Percentiles rank a stretch among this genome's conserved stretches.
Evolutionary conservation across 2,329 filamentous ascomycete genomes (phyloP).

Genomic region (Elsinoe arachidis): DNA sequence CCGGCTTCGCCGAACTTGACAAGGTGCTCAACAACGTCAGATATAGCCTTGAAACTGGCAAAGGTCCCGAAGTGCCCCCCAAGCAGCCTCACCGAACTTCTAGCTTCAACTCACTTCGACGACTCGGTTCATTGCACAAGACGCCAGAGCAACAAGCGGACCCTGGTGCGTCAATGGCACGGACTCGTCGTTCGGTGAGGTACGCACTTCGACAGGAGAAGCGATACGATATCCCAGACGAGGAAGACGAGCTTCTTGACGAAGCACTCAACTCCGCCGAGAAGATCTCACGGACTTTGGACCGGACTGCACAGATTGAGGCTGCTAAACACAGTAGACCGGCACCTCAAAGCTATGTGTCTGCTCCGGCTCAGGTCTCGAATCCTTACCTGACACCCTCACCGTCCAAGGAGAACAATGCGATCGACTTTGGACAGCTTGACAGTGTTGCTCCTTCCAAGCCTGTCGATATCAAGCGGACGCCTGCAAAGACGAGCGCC

Average conservation of each 20-base stretch:
- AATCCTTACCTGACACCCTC: constrained; percentile 63
- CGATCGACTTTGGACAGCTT: constrained; percentile 60
- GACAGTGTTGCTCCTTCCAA: constrained; percentile 56
- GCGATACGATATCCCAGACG: constrained; percentile 88
- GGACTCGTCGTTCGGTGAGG: constrained; percentile 68
- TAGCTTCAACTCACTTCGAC: constrained; percentile 17
- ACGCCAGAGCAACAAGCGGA: constrained; percentile 45
- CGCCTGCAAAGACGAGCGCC: constrained; percentile 40
- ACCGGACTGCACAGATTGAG: constrained; percentile 30
- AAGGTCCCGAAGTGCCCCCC: constrained; percentile 4
- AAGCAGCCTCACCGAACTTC: constrained; percentile 19
- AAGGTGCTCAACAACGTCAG: constrained; percentile 53
- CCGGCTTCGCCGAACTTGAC: constrained; percentile 52
- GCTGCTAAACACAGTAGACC: constrained; percentile 28
- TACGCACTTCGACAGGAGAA: constrained; percentile 63
- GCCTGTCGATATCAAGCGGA: constrained; percentile 60
- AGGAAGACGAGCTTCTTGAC: constrained; percentile 91
- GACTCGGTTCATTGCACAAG: constrained; percentile 40
- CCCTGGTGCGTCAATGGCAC: constrained; percentile 62
- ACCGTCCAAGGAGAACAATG: constrained; percentile 74
- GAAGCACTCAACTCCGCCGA: constrained; percentile 75
- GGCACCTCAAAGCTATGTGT: constrained; percentile 53
- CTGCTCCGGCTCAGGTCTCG: constrained; percentile 47
- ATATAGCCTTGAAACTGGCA: constrained; percentile 44
- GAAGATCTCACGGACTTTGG: constrained; percentile 64